Conservation (phyloP, 2,329 filamentous ascomycete genomes). For the Phialophora expanda region DNA sequence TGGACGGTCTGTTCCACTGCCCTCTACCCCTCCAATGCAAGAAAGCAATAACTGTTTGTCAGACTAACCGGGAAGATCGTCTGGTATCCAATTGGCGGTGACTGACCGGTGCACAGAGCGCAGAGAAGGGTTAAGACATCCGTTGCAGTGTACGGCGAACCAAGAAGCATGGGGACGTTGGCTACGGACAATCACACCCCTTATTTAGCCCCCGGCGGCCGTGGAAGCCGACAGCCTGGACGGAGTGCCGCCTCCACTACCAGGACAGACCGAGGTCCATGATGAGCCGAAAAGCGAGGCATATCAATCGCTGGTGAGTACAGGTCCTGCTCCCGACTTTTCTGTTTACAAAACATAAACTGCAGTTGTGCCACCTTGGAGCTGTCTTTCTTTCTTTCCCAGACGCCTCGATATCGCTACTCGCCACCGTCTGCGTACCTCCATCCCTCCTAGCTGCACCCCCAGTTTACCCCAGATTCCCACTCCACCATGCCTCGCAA, state of each 20-base stretch:
- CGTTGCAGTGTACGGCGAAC: neutral
- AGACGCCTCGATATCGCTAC: neutral
- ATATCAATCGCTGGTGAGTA: neutral
- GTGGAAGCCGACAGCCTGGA: neutral
- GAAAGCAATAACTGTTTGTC: neutral
- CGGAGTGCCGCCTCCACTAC: too few relatives aligned
- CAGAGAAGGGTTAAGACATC: neutral
- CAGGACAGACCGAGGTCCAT: neutral
- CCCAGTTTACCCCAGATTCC: neutral
- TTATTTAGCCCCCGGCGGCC: neutral
- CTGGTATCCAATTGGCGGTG: neutral
- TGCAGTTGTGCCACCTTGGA: neutral
- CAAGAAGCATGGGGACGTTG: neutral
- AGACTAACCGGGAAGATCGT: neutral
- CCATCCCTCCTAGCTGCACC: slow-evolving; percentile 1
- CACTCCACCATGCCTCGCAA: slow-evolving; percentile 58
- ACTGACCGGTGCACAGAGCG: neutral
- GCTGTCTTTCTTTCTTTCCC: neutral
- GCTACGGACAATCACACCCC: neutral
- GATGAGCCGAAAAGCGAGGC: neutral
- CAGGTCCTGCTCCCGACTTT: neutral
- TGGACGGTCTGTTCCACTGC: neutral
- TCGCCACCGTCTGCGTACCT: neutral
- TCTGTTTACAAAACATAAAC: neutral
- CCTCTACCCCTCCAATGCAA: neutral